Conservation (phyloP, 805 yeast genomes). For the Starmera caribaea region DNA sequence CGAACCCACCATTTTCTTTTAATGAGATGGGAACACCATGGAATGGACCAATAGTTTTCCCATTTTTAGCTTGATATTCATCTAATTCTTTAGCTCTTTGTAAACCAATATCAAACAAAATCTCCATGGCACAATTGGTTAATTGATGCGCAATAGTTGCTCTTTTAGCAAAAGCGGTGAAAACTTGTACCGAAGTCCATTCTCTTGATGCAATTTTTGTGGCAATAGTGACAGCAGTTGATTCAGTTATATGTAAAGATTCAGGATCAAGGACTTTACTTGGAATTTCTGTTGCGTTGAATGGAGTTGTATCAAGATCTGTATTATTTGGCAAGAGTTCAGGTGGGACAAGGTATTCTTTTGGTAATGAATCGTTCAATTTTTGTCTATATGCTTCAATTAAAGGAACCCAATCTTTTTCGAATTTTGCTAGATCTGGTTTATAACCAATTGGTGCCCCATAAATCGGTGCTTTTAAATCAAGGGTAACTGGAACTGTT, state of each 20-base stretch:
- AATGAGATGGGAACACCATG: constrained; percentile 63
- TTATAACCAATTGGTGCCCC: background rate
- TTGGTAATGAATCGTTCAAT: background rate
- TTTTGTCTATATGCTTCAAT: background rate
- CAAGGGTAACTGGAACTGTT: no score
- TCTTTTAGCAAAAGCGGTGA: constrained; percentile 20
- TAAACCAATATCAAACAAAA: constrained; percentile 54
- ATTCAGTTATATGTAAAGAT: constrained; percentile 27
- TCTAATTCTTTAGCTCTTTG: constrained; percentile 46
- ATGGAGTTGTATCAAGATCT: background rate
- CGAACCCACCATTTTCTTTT: constrained; percentile 51
- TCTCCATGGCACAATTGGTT: constrained; percentile 47
- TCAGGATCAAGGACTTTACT: constrained; percentile 21
- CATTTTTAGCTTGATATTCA: constrained; percentile 34
- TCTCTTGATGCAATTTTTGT: background rate
- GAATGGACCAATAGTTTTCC: constrained; percentile 48
- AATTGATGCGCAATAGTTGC: constrained; percentile 55
- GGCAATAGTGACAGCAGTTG: constrained; percentile 7
- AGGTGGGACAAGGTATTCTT: background rate
- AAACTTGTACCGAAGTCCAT: constrained; percentile 1
- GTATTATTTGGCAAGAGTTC: background rate
- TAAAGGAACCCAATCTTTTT: background rate
- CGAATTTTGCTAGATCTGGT: background rate
- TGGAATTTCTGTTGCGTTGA: background rate
- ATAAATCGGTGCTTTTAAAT: background rate